A percentile compares a stretch with the other conserved stretches of the same genome.
Conservation (phyloP, 768 basidiomycete species). For the Lepiota venenata region DNA sequence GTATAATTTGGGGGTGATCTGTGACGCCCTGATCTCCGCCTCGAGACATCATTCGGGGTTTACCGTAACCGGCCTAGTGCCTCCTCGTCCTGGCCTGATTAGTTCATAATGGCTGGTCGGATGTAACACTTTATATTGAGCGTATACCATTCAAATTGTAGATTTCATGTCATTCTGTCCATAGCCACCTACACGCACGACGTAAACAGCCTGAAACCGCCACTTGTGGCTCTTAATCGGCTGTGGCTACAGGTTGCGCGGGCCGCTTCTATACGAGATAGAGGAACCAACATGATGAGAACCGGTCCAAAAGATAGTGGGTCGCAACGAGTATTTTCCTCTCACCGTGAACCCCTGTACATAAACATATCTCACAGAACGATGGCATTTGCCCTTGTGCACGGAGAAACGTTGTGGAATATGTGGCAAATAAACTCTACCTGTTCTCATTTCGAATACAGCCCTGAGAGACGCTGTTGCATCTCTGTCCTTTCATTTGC, state of each 20-base stretch:
- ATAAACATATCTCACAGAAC: neutral
- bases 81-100: neutral
- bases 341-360: neutral
- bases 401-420: neutral
- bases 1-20: slow-evolving; percentile 11
- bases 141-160: too few species aligned
- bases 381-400: neutral
- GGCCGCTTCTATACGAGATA: too few species aligned
- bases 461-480: neutral
- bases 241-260: too few species aligned
- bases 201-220: too few species aligned
- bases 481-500: neutral
- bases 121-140: neutral
- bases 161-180: too few species aligned
- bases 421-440: neutral
- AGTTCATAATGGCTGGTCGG: neutral
- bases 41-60: slow-evolving; percentile 10
- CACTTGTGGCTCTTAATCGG: too few species aligned
- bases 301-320: too few species aligned
- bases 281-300: too few species aligned
- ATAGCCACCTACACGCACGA: too few species aligned
- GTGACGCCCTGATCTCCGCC: neutral
- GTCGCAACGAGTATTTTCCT: neutral
- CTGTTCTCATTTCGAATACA: neutral
- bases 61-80: neutral